Evolutionary conservation across 129 eudicot genomes (phyloP), one percentile per base, ranked within the genome.

Genomic region (Flaveria sonorensis): DNA sequence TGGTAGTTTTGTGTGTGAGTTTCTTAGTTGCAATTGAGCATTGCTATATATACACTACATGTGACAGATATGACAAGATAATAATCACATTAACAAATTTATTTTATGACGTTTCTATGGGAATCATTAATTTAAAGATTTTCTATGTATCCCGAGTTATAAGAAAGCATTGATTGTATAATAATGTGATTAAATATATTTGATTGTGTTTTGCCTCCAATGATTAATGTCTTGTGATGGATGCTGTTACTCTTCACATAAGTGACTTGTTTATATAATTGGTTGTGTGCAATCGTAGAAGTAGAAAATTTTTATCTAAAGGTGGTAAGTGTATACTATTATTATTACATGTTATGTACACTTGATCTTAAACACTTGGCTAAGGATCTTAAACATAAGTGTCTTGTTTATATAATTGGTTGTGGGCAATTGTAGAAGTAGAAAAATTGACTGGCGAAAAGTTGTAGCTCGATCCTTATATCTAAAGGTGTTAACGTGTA

Each of bases 11-110:
- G 67, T 70, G 57, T 4, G 21, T 62, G 82, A 39, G 53, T 74
- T 74, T n/a, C 71, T 75, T 68, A 12, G 71, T 23, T 76, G 73
- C 85, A 75, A 46, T 36, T 46, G 48, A 10, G 72, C 68, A 30
- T 75, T 75, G 72, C 59, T 81, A 69, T 81, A 76, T 75, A 81
- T 67, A 81, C 64, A 81, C 53, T 26, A 45, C 15, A 57, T 0
- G 30, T 26, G 66, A 74, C 47, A 57, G 30, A 67, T 56, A 3
- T 74, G 30, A 75, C 19, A 74, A 6, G 15, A 75, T 69, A 28
- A 75, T 62, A 69, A 36, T 36, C 40, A 66, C 28, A 71, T 32
- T 71, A 24, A 56, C 14, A 19, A 43, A 39, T 52, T 55, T 28
- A 42, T 46, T 59, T 68, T 39, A 16, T 72, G 65, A 67, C 10